Base-by-base conservation (phyloP, 139 green algal genomes). In the Chlorella sp. region DNA sequence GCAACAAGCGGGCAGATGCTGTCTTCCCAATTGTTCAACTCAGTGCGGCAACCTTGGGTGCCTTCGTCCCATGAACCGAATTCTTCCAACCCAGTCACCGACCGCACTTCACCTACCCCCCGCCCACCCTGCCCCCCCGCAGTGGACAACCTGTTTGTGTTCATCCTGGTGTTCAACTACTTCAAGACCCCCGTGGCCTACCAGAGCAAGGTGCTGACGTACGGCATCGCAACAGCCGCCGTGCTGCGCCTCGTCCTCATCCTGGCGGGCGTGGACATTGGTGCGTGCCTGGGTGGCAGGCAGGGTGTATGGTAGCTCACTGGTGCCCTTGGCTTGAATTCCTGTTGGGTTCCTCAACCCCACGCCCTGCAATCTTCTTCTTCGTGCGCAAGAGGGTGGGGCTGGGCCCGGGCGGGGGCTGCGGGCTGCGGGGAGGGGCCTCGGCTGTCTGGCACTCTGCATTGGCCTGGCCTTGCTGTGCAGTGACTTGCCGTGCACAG, bases 101-200 rank as follows among this genome's bases (percentile, higher is more conserved):
- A 24, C 37, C 21, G 16, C 53, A 34, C 75, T 12, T 11, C 53
- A 21, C 82, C 57, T 0, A 5, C n/a, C 28, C 2, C 22, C 82
- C 32, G n/a, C n/a, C 34, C 42, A 15, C 3, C 64, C 80, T 42
- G 15, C 42, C 32, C 28, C 7, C 15, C 64, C 30, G 84, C 84
- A 11, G 96, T 99, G 12, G 98, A 99, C 95, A 99, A 99, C 89
- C 93, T 99, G 40, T 99, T 99, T 93, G 98, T 99, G 22, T 99
- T 99, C 86, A 94, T 99, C 37, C 95, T 99, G 21, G 95, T 99
- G 1, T 99, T 99, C 92, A 94, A 94, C n/a, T 98, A 97, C 90
- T 97, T 98, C 91, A 95, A 97, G 79, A 97, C 96, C 3, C 96
- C 96, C 0, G 34, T 81, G 18, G 89, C 93, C 11, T 94, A 90